Conservation (phyloP, 768 basidiomycete genomes). For the Sutorius australiensis region DNA sequence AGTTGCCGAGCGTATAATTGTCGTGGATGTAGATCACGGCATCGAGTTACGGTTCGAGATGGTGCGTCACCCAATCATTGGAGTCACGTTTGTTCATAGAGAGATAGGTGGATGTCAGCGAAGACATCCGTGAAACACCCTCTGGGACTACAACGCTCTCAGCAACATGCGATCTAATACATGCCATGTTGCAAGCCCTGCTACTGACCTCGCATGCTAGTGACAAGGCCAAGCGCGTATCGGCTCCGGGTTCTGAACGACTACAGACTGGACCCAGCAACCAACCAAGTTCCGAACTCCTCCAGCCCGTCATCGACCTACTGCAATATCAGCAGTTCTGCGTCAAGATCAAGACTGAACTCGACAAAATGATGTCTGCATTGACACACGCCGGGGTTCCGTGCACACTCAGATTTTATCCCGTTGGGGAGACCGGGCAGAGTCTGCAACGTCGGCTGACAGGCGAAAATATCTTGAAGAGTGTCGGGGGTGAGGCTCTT, state of each 20-base stretch:
- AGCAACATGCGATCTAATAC: slow-evolving; percentile 63
- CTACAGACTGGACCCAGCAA: slow-evolving; percentile 19
- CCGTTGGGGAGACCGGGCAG: slow-evolving; percentile 65
- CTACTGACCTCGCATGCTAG: slow-evolving; percentile 57
- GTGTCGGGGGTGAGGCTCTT: slow-evolving; percentile 67
- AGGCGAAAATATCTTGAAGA: slow-evolving; percentile 36
- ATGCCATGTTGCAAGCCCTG: slow-evolving; percentile 58
- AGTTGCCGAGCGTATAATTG: slow-evolving; percentile 74
- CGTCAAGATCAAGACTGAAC: slow-evolving; percentile 53
- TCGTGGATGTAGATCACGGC: slow-evolving; percentile 71
- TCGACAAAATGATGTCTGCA: slow-evolving; percentile 47
- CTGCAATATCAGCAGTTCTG: slow-evolving; percentile 80
- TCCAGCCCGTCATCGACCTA: slow-evolving; percentile 74
- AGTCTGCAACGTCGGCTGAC: slow-evolving; percentile 49
- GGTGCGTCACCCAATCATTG: slow-evolving; percentile 37
- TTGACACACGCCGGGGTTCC: slow-evolving; percentile 53
- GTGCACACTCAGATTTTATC: slow-evolving; percentile 53
- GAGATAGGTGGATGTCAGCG: slow-evolving; percentile 35
- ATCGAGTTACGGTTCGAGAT: slow-evolving; percentile 70
- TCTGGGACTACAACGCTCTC: slow-evolving; percentile 16
- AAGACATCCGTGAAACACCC: slow-evolving; percentile 8
- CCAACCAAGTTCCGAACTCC: slow-evolving; percentile 42
- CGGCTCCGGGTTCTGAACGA: slow-evolving; percentile 23
- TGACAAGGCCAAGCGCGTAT: slow-evolving; percentile 42
- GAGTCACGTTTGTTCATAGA: slow-evolving; percentile 1